Percentiles rank a stretch among this genome's conserved stretches.
These are phyloP conservation scores for Tetracladium marchalianum DNA, from an alignment of 495 filamentous ascomycete species.

Conservation along the genomic window DNA sequence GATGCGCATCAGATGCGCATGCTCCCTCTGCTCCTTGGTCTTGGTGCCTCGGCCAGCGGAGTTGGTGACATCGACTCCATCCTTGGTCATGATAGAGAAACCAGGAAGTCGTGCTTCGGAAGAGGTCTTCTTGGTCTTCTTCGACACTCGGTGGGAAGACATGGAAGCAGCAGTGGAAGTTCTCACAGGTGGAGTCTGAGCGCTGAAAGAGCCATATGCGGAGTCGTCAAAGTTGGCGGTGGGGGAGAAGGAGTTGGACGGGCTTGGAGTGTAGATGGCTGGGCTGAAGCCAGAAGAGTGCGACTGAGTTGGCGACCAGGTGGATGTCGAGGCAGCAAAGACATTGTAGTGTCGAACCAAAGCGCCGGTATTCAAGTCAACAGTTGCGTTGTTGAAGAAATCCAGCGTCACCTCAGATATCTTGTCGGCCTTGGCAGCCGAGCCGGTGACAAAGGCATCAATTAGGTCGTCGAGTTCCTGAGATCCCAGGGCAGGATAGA, in stretches of 20 bases:
- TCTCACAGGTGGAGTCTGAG: constrained; percentile 7
- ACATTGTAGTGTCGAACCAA: constrained; percentile 17
- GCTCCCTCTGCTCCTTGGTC: constrained; percentile 50
- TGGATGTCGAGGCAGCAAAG: background rate
- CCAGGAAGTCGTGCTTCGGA: constrained; percentile 32
- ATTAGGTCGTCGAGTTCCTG: constrained; percentile 43
- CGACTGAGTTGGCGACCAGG: constrained; percentile 11
- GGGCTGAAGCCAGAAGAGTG: constrained; percentile 10
- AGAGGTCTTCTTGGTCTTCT: constrained; percentile 17
- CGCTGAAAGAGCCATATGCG: constrained; percentile 10
- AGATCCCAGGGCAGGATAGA: constrained; percentile 42
- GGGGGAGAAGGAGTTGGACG: constrained; percentile 6
- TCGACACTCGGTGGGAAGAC: constrained; percentile 5
- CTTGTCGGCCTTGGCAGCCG: constrained; percentile 40
- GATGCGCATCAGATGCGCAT: constrained; percentile 47
- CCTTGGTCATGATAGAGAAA: constrained; percentile 50
- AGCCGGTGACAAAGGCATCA: constrained; percentile 37
- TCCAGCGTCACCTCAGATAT: constrained; percentile 42
- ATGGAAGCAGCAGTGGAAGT: background rate
- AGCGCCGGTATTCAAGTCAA: constrained; percentile 26
- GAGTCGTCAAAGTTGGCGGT: constrained; percentile 10
- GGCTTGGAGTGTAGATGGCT: constrained; percentile 13
- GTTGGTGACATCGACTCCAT: constrained; percentile 45
- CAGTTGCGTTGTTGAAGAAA: constrained; percentile 36
- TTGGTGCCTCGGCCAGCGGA: constrained; percentile 46